phyloP scores from a whole-genome alignment of 495 filamentous ascomycete genomes.

The Staphylotrichum longicolle region DNA sequence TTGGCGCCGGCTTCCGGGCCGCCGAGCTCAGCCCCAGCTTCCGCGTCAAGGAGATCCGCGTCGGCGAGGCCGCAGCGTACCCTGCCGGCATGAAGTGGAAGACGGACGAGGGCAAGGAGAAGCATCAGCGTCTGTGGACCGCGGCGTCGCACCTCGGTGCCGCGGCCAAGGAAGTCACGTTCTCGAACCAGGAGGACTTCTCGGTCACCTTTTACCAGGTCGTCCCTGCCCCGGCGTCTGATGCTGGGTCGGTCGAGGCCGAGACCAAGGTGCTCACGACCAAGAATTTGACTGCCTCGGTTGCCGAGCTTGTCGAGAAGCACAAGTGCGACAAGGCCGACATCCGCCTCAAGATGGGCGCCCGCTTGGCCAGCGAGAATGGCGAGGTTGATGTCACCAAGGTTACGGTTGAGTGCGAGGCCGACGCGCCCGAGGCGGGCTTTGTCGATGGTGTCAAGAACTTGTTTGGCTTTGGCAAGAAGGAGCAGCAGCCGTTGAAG shows the following conservation, averaged over 20 bases:
- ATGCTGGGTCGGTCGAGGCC: conserved; percentile 41
- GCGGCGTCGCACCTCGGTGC: conserved; percentile 71
- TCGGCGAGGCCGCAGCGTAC: conserved; percentile 70
- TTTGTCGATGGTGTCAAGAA: conserved; percentile 91
- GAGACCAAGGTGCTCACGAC: conserved; percentile 59
- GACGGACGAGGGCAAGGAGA: conserved; percentile 59
- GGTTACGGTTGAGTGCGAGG: conserved; percentile 80
- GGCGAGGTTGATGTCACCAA: conserved; percentile 80
- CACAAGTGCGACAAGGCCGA: conserved; percentile 73
- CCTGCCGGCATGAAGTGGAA: conserved; percentile 71
- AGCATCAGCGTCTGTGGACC: conserved; percentile 70
- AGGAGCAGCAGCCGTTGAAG: conserved; percentile 77
- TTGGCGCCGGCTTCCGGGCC: conserved; percentile 93
- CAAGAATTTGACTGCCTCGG: conserved; percentile 79
- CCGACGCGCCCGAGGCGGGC: conserved; percentile 64
- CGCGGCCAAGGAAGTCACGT: conserved; percentile 76
- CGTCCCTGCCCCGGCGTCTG: conserved; percentile 42
- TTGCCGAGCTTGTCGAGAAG: conserved; percentile 68
- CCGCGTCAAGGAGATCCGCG: conserved; percentile 92
- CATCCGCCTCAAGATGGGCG: conserved; percentile 73
- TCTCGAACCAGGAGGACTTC: conserved; percentile 84
- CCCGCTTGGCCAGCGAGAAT: conserved; percentile 67
- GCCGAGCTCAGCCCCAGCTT: conserved; percentile 90
- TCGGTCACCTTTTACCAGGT: conserved; percentile 77
- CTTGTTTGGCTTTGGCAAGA: conserved; percentile 85